phyloP scores from a whole-genome alignment of 2,329 filamentous ascomycete genomes.

The Trichoderma guizhouense region DNA sequence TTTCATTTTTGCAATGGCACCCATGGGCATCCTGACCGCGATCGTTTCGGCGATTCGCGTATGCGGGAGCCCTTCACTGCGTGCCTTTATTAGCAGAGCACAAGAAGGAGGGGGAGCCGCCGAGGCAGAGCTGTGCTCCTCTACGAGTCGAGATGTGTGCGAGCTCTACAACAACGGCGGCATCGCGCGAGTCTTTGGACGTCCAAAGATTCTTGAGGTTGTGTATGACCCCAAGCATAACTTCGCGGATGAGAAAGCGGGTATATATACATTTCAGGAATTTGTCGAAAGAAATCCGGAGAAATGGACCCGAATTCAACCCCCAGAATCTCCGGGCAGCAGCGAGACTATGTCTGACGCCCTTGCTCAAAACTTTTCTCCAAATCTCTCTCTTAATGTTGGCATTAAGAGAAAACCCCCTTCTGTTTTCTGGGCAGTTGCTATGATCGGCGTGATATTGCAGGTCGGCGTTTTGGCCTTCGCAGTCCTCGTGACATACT shows the following conservation, averaged over 20 bases:
- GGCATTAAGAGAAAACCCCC: neutral
- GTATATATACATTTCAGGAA: neutral
- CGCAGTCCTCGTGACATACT: neutral
- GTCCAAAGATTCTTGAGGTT: neutral
- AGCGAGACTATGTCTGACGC: neutral
- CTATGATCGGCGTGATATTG: neutral
- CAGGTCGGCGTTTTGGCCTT: neutral
- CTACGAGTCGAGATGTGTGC: neutral
- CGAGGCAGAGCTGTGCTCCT: constrained; percentile 2
- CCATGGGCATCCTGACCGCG: neutral
- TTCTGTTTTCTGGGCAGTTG: neutral
- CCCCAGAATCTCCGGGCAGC: fast-evolving
- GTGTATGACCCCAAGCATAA: neutral
- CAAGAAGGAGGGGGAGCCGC: neutral
- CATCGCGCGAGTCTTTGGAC: neutral
- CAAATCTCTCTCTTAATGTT: neutral
- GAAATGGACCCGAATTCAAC: neutral
- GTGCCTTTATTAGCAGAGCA: neutral
- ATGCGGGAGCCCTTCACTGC: neutral
- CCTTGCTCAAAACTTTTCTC: neutral
- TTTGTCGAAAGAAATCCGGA: neutral
- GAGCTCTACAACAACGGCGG: neutral
- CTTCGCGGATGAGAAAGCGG: neutral
- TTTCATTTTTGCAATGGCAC: neutral
- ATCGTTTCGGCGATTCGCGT: neutral